phyloP scores from a whole-genome alignment of 2,329 filamentous ascomycete genomes.

The Fusarium goolgardi region DNA sequence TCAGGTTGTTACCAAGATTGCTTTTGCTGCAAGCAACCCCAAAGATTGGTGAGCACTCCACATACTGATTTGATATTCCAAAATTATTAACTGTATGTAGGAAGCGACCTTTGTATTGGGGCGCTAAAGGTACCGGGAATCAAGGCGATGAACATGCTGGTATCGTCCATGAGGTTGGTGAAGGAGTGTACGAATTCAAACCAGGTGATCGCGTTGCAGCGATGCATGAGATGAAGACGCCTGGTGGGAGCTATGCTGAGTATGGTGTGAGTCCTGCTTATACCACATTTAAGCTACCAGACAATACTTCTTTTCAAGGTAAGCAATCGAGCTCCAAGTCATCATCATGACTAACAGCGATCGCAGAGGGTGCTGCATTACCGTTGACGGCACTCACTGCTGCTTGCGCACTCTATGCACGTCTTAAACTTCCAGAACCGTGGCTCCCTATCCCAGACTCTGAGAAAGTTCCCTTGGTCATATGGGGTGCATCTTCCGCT shows the following conservation, averaged over 20 bases:
- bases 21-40: constrained; percentile 22
- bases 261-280: constrained; percentile 27
- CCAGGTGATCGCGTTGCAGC: constrained; percentile 31
- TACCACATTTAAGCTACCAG: constrained; percentile 23
- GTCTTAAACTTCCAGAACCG: constrained; percentile 12
- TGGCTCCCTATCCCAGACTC: neutral
- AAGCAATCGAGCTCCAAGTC: accelerated
- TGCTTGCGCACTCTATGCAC: constrained; percentile 17
- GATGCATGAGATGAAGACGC: constrained; percentile 31
- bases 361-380: constrained; percentile 14
- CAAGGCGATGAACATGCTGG: constrained; percentile 34
- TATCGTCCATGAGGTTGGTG: constrained; percentile 5
- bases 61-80: neutral
- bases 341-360: neutral
- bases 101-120: constrained; percentile 35
- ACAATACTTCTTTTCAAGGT: constrained; percentile 17
- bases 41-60: constrained; percentile 20
- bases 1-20: constrained; percentile 21
- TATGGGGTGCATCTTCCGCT: constrained; percentile 34
- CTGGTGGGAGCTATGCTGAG: constrained; percentile 30
- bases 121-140: constrained; percentile 8
- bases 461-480: constrained; percentile 4
- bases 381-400: constrained; percentile 26
- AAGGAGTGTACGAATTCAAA: constrained; percentile 27
- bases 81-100: neutral